Base-by-base conservation (phyloP, 1,139 yeast species). In the Blastobotrys malaysiensis region DNA sequence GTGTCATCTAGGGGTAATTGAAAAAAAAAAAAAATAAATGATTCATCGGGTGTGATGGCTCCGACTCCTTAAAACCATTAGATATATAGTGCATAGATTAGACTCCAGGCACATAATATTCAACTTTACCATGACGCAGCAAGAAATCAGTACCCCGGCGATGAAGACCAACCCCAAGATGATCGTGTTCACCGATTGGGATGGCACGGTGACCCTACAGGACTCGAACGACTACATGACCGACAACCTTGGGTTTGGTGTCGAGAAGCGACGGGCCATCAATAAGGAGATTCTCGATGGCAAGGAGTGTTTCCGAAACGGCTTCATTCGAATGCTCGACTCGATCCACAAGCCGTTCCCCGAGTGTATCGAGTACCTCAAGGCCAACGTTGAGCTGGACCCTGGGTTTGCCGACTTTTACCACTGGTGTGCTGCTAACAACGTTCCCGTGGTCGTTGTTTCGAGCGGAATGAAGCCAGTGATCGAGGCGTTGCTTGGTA, bases 181-280 rank as follows among this genome's bases (percentile, higher is more conserved):
- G 55, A 88, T 93, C 64, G 86, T 93, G 45, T 93, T 93, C 74
- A 88, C 97, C 52, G 99, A 93, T 72, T 93, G 95, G 83, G 99
- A 93, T 70, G 99, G 99, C 20, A 93, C 99, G 6, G 95, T 93
- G 60, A 93, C 99, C 16, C 75, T 88, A 58, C 86, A 84, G 65
- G 99, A 93, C 69, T 88, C 96, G 59, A 95, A 93, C 68, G 98
- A 93, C 70, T 86, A 78, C 69, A 75, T 93, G 61, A 90, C 98
- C 18, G 98, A 93, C 68, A 82, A 81, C 65, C 75, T 86, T 31
- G 99, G 99, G 4, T 87, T 89, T 70, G 99, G 99, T 2, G 73
- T 74, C 52, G 82, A 78, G 43, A 78, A 78, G 61, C 81, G 99
- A 63, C 73, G 77, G 58, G 82, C 73, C 43, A 77, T 91, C 62